These are phyloP conservation scores for Buxus sempervirens DNA, from an alignment of 164 flowering plant species.

Conservation along the genomic window DNA sequence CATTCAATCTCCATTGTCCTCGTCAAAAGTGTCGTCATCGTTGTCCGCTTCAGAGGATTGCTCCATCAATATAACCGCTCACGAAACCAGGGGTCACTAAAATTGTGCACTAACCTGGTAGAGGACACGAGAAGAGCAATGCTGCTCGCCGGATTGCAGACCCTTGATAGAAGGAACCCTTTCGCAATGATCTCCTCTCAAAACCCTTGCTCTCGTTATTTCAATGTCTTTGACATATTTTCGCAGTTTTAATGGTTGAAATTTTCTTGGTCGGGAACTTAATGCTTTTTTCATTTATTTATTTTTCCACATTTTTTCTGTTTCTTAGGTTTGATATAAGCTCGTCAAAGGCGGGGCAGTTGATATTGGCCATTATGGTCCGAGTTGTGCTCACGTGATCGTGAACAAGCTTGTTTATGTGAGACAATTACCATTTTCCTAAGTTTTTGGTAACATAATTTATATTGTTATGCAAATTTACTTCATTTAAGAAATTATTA, in stretches of 20 bases:
- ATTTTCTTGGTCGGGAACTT: not conserved
- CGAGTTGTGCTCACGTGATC: constrained; percentile 73
- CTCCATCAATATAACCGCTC: too few species aligned
- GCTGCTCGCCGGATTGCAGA: too few species aligned
- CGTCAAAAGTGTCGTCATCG: too few species aligned
- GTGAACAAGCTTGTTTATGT: constrained; percentile 71
- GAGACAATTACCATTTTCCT: constrained; percentile 20
- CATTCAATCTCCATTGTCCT: too few species aligned
- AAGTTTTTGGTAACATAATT: not conserved
- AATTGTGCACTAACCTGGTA: too few species aligned
- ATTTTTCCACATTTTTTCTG: not conserved
- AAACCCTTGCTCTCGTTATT: too few species aligned
- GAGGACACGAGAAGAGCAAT: too few species aligned
- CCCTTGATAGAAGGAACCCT: too few species aligned
- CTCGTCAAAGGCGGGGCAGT: constrained; percentile 68
- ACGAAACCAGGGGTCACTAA: too few species aligned
- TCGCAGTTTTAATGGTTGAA: not conserved
- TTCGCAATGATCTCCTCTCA: too few species aligned
- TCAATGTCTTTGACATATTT: not conserved
- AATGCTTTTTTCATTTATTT: not conserved
- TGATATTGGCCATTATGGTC: constrained; percentile 47
- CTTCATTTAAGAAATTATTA: not conserved
- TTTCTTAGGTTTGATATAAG: constrained; percentile 48
- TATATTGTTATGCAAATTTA: not conserved
- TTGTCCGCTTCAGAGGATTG: too few species aligned